phyloP scores from a whole-genome alignment of 2,329 filamentous ascomycete species.

The Fusarium sp. region DNA sequence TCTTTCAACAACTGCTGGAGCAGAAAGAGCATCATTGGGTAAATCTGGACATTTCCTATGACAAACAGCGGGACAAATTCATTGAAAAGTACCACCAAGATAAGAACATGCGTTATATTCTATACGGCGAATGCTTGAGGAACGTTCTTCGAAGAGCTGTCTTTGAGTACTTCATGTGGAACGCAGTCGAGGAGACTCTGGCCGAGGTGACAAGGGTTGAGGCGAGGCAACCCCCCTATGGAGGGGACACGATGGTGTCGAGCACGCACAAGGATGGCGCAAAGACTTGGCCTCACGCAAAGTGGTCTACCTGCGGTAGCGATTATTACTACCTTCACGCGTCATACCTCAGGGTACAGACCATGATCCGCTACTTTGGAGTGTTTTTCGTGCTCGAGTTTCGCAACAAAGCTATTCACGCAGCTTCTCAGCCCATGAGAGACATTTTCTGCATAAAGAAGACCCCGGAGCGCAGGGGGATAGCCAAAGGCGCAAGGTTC shows the following conservation, averaged over 20 bases:
- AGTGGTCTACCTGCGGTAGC: background rate
- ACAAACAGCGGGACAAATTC: background rate
- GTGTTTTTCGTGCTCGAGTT: constrained; percentile 38
- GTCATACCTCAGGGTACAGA: background rate
- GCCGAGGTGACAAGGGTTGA: background rate
- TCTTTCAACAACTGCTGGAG: constrained; percentile 23
- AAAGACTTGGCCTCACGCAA: background rate
- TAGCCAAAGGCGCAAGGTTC: background rate
- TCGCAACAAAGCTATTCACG: constrained; percentile 38
- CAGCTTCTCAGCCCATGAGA: constrained; percentile 31
- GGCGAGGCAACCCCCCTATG: background rate
- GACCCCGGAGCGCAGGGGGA: background rate
- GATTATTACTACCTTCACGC: no score
- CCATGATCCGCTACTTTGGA: constrained; percentile 28
- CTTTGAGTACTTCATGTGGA: constrained; percentile 39
- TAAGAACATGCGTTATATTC: background rate
- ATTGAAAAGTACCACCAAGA: constrained; percentile 13
- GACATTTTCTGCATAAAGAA: constrained; percentile 13
- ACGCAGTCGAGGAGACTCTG: background rate
- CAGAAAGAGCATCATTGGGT: constrained; percentile 40
- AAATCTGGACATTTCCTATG: constrained; percentile 25
- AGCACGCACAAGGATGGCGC: background rate
- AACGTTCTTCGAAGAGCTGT: constrained; percentile 29
- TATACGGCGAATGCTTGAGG: constrained; percentile 34
- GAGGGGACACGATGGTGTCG: background rate